Evolutionary conservation across 1,139 yeast genomes (phyloP).

Genomic region (Saccharomyces pastorianus): DNA sequence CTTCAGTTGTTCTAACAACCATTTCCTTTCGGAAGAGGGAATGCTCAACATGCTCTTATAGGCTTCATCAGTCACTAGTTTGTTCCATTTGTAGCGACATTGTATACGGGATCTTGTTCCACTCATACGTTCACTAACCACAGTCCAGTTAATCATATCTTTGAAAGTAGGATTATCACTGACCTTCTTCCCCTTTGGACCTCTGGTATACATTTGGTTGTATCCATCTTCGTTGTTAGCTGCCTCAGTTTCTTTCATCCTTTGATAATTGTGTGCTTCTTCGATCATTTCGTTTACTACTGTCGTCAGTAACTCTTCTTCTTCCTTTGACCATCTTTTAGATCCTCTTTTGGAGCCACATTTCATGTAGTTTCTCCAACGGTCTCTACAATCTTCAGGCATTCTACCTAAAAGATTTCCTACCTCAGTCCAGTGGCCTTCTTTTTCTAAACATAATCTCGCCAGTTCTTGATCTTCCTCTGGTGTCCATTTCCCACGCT

Average conservation of each 20-base stretch:
- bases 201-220: conserved; percentile 14
- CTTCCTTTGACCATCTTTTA: not conserved
- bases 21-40: conserved; percentile 37
- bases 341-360: no score
- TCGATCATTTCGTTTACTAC: not conserved
- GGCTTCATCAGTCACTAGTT: conserved; percentile 26
- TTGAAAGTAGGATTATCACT: conserved; percentile 10
- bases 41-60: conserved; percentile 23
- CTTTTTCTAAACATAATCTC: no score
- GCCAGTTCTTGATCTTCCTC: no score
- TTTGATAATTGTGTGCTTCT: not conserved
- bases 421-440: no score
- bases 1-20: conserved; percentile 45
- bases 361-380: no score
- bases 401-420: no score
- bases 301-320: conserved; percentile 2
- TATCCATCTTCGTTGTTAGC: conserved; percentile 19
- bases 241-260: conserved; percentile 18
- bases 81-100: no score
- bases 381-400: no score
- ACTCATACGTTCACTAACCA: no score
- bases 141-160: no score
- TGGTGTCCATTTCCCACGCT: no score
- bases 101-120: no score
- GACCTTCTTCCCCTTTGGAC: conserved; percentile 16